These are phyloP conservation scores for Botryotinia narcissicola DNA, from an alignment of 2,329 filamentous ascomycete species.

Conservation along the genomic window DNA sequence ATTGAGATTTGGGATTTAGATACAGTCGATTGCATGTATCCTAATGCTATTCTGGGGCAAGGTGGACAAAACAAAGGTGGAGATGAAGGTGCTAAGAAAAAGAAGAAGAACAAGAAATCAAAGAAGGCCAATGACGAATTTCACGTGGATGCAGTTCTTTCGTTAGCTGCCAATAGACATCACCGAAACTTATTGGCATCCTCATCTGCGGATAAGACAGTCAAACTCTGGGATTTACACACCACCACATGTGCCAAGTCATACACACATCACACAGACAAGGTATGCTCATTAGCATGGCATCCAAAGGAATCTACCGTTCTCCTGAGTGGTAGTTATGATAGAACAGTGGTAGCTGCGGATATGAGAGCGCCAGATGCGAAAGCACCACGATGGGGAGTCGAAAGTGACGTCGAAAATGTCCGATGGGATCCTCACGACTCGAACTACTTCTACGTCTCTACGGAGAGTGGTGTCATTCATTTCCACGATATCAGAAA, in stretches of 20 bases:
- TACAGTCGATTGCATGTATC: slow-evolving; percentile 95
- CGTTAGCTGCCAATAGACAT: slow-evolving; percentile 86
- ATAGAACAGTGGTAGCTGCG: slow-evolving; percentile 87
- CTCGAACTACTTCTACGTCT: slow-evolving; percentile 89
- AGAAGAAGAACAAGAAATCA: slow-evolving; percentile 88
- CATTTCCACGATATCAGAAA: slow-evolving; percentile 88
- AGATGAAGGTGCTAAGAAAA: slow-evolving; percentile 53
- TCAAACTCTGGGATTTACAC: slow-evolving; percentile 97
- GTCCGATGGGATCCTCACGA: slow-evolving; percentile 93
- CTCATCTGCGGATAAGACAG: slow-evolving; percentile 91
- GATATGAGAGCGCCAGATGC: slow-evolving; percentile 93
- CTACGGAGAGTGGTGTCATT: slow-evolving; percentile 86
- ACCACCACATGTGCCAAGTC: slow-evolving; percentile 92
- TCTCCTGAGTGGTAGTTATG: slow-evolving; percentile 89
- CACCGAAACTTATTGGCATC: slow-evolving; percentile 94
- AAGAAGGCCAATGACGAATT: slow-evolving; percentile 87
- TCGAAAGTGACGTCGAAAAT: slow-evolving; percentile 92
- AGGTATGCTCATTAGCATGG: slow-evolving; percentile 96
- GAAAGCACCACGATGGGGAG: slow-evolving; percentile 80
- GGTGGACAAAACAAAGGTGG: slow-evolving; percentile 50
- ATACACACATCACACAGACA: slow-evolving; percentile 94
- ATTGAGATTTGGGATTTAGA: slow-evolving; percentile 99
- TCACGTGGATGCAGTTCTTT: slow-evolving; percentile 90
- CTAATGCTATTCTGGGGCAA: slow-evolving; percentile 90
- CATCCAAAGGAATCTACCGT: slow-evolving; percentile 84